A percentile compares a stretch with the other conserved stretches of the same genome.
phyloP scores from a whole-genome alignment of 495 filamentous ascomycete genomes.

The Beverwykella pulmonaria region DNA sequence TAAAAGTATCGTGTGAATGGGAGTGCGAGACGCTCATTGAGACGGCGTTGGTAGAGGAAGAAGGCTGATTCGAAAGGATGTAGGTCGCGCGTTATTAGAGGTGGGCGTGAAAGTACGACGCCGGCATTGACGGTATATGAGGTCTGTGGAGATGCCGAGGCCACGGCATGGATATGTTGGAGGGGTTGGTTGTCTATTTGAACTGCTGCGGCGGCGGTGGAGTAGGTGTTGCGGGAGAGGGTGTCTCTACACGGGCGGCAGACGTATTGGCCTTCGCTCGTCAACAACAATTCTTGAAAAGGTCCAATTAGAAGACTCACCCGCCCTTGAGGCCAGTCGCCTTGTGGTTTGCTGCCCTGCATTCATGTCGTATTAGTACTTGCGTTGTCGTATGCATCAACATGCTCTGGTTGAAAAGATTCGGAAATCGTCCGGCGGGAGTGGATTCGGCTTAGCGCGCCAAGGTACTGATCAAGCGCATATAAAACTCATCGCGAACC shows the following conservation, averaged over 20 bases:
- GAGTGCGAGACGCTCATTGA: constrained; percentile 88
- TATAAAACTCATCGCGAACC: not conserved
- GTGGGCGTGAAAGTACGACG: constrained; percentile 84
- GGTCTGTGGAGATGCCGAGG: constrained; percentile 48
- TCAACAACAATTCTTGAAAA: not conserved
- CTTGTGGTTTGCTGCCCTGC: constrained; percentile 42
- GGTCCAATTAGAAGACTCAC: constrained; percentile 21
- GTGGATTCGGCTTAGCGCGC: constrained; percentile 18
- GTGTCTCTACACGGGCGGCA: constrained; percentile 41
- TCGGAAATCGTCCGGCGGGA: constrained; percentile 15
- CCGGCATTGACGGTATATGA: constrained; percentile 73
- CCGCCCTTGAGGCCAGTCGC: constrained; percentile 37
- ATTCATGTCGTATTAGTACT: constrained; percentile 37
- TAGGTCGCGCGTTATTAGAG: constrained; percentile 79
- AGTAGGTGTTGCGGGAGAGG: constrained; percentile 34
- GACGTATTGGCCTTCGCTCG: constrained; percentile 33
- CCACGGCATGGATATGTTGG: constrained; percentile 36
- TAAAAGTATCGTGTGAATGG: constrained; percentile 94
- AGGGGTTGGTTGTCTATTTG: constrained; percentile 24
- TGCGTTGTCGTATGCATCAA: constrained; percentile 5
- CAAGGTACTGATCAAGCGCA: constrained; percentile 19
- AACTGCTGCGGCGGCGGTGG: constrained; percentile 37
- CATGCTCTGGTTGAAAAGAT: constrained; percentile 11
- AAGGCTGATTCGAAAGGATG: constrained; percentile 87
- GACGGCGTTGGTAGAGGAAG: constrained; percentile 93